Conservation (phyloP, 306 rosid species). For the Ceratonia siliqua region DNA sequence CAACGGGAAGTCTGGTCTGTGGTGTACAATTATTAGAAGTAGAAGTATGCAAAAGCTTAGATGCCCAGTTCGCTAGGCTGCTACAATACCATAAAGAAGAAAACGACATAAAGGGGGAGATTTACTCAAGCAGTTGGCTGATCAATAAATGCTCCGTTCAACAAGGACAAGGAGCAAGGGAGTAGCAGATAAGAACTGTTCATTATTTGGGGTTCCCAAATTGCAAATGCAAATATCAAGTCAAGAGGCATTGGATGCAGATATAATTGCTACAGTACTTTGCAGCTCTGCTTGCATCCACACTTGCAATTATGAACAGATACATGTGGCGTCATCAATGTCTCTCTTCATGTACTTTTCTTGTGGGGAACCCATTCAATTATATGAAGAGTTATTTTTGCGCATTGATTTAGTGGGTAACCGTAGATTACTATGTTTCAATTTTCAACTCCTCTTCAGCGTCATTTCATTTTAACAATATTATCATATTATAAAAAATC, state of each 20-base stretch:
- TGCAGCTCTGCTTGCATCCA: no score
- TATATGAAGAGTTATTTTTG: no score
- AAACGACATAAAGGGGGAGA: slow-evolving; percentile 45
- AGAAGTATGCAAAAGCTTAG: not conserved
- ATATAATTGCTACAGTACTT: not conserved
- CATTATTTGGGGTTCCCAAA: no score
- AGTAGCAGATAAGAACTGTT: no score
- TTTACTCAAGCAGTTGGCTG: slow-evolving; percentile 36
- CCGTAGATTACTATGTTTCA: no score
- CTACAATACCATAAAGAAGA: slow-evolving; percentile 38
- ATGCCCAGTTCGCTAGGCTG: slow-evolving; percentile 28
- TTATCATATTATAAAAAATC: no score
- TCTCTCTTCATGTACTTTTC: not conserved
- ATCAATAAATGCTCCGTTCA: slow-evolving; percentile 35
- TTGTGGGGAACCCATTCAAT: not conserved
- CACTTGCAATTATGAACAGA: no score
- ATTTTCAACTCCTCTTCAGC: no score
- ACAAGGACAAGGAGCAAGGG: no score
- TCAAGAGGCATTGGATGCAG: not conserved
- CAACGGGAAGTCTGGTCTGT: slow-evolving; percentile 16
- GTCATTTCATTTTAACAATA: no score
- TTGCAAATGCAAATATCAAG: not conserved
- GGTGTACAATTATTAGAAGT: slow-evolving; percentile 31
- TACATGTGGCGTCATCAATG: not conserved
- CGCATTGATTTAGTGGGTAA: no score